Evolutionary conservation across 106 monocot species (phyloP).

Genomic region (Allium sativum): DNA sequence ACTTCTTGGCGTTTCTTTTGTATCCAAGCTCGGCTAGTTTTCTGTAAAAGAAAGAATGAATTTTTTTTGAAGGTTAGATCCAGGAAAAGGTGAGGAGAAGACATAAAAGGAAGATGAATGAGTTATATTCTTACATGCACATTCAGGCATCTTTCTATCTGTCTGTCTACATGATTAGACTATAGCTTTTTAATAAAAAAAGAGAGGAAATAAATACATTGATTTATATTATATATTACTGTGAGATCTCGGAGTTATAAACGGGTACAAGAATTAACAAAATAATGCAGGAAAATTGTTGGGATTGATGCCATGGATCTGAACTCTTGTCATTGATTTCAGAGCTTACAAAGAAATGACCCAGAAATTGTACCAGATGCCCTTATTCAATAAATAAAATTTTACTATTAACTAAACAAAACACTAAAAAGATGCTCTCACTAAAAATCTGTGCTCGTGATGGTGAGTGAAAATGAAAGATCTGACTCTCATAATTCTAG

Average conservation of each 20-base stretch:
- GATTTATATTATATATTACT: neutral
- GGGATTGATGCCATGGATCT: conserved; percentile 65
- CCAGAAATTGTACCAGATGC: neutral
- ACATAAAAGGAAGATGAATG: conserved; percentile 15
- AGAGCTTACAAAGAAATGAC: conserved; percentile 7
- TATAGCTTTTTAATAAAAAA: neutral
- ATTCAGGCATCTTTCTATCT: conserved; percentile 15
- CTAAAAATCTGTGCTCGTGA: conserved; percentile 14
- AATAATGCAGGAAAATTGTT: conserved; percentile 1
- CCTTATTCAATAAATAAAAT: neutral
- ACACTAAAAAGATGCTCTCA: conserved; percentile 15
- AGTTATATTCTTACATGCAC: conserved; percentile 17
- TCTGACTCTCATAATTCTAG: too few relatives aligned
- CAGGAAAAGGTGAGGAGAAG: neutral
- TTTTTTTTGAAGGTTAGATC: neutral
- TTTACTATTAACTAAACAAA: conserved; percentile 1
- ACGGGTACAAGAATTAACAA: conserved; percentile 2
- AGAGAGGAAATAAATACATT: neutral
- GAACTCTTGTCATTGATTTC: conserved; percentile 22
- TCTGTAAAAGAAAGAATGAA: conserved; percentile 15
- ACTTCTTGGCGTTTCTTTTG: conserved; percentile 74
- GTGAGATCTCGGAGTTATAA: conserved; percentile 2
- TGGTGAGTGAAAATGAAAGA: conserved; percentile 11
- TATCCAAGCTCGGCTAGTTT: conserved; percentile 69
- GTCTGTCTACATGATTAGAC: conserved; percentile 10